Conservation (phyloP, 805 yeast species). For the Komagataella kurtzmanii region DNA sequence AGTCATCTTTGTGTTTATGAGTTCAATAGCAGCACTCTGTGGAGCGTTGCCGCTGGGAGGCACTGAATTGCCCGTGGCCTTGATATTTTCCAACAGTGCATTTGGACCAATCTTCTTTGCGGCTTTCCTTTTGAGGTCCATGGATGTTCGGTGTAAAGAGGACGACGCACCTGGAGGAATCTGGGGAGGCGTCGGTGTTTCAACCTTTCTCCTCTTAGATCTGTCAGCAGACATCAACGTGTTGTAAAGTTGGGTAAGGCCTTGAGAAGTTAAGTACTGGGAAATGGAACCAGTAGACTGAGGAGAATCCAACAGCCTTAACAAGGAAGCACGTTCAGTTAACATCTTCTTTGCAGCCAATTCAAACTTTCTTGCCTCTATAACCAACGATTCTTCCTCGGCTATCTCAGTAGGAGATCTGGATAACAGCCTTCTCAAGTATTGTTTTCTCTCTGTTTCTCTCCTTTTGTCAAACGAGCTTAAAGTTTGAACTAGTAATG, state of each 20-base stretch:
- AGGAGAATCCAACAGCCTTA: conserved; percentile 79
- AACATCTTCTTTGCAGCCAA: conserved; percentile 83
- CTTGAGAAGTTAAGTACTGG: conserved; percentile 75
- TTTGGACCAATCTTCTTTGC: background rate
- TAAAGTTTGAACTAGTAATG: conserved; percentile 43
- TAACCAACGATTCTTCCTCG: conserved; percentile 88
- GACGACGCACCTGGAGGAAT: conserved; percentile 25
- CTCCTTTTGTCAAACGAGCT: conserved; percentile 50
- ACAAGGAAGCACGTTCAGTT: conserved; percentile 64
- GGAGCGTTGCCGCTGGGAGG: background rate
- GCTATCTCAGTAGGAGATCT: conserved; percentile 95
- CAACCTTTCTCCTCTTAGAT: conserved; percentile 38
- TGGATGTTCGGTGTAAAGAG: background rate
- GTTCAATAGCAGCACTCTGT: conserved; percentile 8
- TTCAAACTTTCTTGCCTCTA: conserved; percentile 88
- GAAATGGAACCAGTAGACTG: conserved; percentile 62
- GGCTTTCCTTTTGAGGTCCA: background rate
- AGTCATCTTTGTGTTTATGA: conserved; percentile 43
- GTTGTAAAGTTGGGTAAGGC: conserved; percentile 75
- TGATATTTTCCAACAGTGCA: background rate
- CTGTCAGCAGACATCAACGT: conserved; percentile 61
- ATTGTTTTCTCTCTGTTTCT: conserved; percentile 71
- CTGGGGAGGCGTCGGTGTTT: conserved; percentile 43
- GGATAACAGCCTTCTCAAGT: conserved; percentile 59
- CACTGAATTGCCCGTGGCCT: background rate